phyloP scores from a whole-genome alignment of 1,139 yeast genomes.

The Taphrina deformans region DNA sequence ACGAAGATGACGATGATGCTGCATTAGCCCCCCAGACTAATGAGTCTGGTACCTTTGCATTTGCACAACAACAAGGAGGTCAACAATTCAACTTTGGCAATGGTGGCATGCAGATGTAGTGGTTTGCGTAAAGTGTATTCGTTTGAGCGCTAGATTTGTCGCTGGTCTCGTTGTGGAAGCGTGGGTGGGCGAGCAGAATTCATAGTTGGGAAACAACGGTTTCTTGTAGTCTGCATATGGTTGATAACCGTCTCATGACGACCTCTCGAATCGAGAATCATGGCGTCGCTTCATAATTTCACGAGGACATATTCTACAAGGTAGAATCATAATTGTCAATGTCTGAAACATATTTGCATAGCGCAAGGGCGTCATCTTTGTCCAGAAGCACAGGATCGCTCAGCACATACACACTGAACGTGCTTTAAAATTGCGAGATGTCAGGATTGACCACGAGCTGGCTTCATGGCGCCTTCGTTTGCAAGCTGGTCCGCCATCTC shows the following conservation, averaged over 20 bases:
- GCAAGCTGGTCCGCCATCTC: conserved; percentile 78
- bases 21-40: conserved; percentile 71
- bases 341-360: background rate
- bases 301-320: conserved; percentile 3
- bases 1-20: conserved; percentile 68
- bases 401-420: background rate
- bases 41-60: conserved; percentile 78
- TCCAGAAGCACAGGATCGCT: no score
- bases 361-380: no score
- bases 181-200: background rate
- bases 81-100: conserved; percentile 30
- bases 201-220: background rate
- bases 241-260: background rate
- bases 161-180: conserved; percentile 11
- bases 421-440: no score
- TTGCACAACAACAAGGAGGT: conserved; percentile 52
- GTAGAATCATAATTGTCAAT: background rate
- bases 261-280: conserved; percentile 10
- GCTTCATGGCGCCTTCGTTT: conserved; percentile 21
- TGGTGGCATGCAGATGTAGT: conserved; percentile 33
- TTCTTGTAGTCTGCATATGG: conserved; percentile 1
- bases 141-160: background rate
- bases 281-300: background rate
- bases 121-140: background rate
- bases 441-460: no score